Conservation (phyloP, 768 basidiomycete species). For the Lactifluus rugatus region DNA sequence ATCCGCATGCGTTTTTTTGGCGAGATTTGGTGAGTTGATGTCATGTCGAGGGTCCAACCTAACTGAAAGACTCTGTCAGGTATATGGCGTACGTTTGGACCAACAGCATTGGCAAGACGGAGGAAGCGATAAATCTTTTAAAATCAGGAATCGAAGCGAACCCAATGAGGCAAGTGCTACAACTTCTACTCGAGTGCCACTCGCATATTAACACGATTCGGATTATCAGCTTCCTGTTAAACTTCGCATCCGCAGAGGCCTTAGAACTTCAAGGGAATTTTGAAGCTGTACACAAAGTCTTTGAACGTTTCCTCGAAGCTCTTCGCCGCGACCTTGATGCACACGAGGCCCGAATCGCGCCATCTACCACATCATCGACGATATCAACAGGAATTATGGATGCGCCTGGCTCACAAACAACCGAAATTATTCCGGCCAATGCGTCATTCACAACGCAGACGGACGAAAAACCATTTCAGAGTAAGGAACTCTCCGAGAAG, state of each 20-base stretch:
- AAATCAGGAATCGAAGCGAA: slow-evolving; percentile 85
- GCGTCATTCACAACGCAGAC: slow-evolving; percentile 35
- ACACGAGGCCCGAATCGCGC: slow-evolving; percentile 38
- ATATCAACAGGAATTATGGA: slow-evolving; percentile 18
- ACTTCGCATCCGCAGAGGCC: slow-evolving; percentile 76
- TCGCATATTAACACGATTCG: neutral
- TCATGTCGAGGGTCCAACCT: neutral
- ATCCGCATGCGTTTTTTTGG: slow-evolving; percentile 90
- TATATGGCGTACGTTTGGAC: slow-evolving; percentile 87
- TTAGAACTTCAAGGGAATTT: slow-evolving; percentile 56
- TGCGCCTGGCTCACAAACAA: neutral
- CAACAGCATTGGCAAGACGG: slow-evolving; percentile 58
- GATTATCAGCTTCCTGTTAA: slow-evolving; percentile 66
- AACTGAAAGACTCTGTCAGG: slow-evolving; percentile 35
- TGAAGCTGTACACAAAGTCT: slow-evolving; percentile 60
- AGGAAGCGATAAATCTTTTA: slow-evolving; percentile 74
- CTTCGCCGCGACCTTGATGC: slow-evolving; percentile 57
- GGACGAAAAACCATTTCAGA: slow-evolving; percentile 43
- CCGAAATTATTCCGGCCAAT: slow-evolving; percentile 4
- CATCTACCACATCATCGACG: slow-evolving; percentile 31
- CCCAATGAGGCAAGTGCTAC: slow-evolving; percentile 48
- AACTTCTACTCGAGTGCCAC: slow-evolving; percentile 9
- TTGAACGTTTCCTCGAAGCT: slow-evolving; percentile 58
- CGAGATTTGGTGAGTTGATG: slow-evolving; percentile 71
- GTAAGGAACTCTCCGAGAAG: slow-evolving; percentile 48